Conservation (phyloP, 768 basidiomycete species). For the Rhodotorula graminis region DNA sequence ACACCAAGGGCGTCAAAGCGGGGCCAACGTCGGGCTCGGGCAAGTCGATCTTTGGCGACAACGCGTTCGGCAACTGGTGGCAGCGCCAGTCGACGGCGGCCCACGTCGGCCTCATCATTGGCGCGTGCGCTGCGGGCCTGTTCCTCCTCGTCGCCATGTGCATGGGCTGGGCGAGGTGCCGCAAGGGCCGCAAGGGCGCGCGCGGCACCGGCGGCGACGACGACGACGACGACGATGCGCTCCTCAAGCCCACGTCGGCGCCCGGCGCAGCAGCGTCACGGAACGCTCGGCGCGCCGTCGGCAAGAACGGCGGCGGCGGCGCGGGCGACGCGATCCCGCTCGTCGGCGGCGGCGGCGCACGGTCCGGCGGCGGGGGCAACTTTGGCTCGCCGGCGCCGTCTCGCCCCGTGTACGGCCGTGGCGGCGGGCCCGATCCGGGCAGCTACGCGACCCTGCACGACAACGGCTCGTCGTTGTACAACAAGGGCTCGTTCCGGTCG, state of each 20-base stretch:
- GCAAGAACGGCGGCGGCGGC: background rate
- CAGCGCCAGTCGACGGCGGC: constrained; percentile 10
- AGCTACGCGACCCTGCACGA: background rate
- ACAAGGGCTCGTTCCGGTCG: background rate
- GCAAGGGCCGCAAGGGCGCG: background rate
- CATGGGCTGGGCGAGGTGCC: constrained; percentile 23
- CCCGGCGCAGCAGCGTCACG: too few relatives aligned
- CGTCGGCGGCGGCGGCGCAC: background rate
- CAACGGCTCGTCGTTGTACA: background rate
- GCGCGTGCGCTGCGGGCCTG: constrained; percentile 20
- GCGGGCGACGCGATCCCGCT: constrained; percentile 27
- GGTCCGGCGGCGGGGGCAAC: background rate
- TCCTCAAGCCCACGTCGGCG: too few relatives aligned
- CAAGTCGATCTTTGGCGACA: constrained; percentile 12
- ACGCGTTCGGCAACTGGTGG: constrained; percentile 36
- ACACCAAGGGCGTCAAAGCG: constrained; percentile 26
- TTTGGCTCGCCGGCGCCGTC: background rate
- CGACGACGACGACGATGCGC: too few relatives aligned
- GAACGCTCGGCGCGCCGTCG: background rate
- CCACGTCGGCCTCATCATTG: constrained; percentile 32
- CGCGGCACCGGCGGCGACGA: too few relatives aligned
- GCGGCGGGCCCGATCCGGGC: background rate
- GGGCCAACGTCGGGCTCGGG: background rate
- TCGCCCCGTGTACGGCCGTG: background rate
- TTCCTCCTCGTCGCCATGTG: constrained; percentile 30